A percentile compares a stretch with the other conserved stretches of the same genome.
phyloP scores from a whole-genome alignment of 2,329 filamentous ascomycete species.

The Amauroascus niger region DNA sequence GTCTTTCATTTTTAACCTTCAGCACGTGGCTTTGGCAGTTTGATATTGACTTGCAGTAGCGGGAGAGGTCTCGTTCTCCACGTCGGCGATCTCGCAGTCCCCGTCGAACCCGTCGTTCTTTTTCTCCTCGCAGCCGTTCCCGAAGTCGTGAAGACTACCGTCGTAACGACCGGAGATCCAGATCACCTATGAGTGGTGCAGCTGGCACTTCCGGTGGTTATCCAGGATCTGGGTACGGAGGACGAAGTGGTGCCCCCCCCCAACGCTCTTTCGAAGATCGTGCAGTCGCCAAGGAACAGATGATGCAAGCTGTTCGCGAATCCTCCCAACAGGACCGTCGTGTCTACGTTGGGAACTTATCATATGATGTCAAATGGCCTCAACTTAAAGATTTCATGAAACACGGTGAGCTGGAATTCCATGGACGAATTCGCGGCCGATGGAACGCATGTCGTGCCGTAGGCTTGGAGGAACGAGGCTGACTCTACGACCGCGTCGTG shows the following conservation, averaged over 20 bases:
- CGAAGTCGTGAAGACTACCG: slow-evolving; percentile 70
- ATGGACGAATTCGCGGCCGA: slow-evolving; percentile 16
- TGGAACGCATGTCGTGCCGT: slow-evolving; percentile 16
- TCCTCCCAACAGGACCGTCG: slow-evolving; percentile 96
- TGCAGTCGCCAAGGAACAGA: slow-evolving; percentile 73
- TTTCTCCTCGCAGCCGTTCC: slow-evolving; percentile 69
- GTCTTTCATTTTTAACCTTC: slow-evolving; percentile 7
- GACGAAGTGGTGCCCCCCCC: slow-evolving; percentile 56
- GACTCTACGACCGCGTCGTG: slow-evolving; percentile 28
- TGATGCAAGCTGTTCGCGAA: slow-evolving; percentile 91
- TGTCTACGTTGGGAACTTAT: slow-evolving; percentile 97
- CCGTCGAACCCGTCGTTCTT: slow-evolving; percentile 64
- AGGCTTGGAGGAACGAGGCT: slow-evolving; percentile 20
- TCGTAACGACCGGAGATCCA: slow-evolving; percentile 63
- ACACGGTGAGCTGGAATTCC: slow-evolving; percentile 61
- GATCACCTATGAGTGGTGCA: slow-evolving; percentile 72
- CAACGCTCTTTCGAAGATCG: slow-evolving; percentile 74
- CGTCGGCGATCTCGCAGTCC: slow-evolving; percentile 72
- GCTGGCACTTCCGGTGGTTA: slow-evolving; percentile 62
- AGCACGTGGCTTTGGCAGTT: slow-evolving; percentile 12
- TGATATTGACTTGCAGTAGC: slow-evolving; percentile 47
- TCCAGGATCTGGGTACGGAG: slow-evolving; percentile 49
- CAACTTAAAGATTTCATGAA: slow-evolving; percentile 99
- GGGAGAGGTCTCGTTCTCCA: slow-evolving; percentile 62
- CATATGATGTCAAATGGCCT: slow-evolving; percentile 99